phyloP scores from a whole-genome alignment of 306 rosid genomes.

The Medicago lupulina region DNA sequence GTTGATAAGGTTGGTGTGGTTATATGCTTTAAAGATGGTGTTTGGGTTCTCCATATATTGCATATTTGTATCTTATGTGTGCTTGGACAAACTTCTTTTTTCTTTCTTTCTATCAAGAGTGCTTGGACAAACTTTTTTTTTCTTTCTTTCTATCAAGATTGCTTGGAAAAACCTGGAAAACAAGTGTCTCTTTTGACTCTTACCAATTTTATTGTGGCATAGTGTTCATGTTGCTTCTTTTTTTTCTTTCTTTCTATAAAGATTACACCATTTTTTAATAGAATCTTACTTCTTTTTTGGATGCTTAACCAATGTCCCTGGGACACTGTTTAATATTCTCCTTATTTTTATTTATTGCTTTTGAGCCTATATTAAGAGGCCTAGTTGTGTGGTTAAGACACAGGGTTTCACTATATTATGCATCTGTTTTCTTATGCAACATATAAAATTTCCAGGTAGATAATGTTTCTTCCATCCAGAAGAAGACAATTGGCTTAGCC shows the following conservation, averaged over 20 bases:
- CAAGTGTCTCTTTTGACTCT: constrained; percentile 21
- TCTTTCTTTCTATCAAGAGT: not conserved
- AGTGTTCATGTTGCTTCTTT: constrained; percentile 25
- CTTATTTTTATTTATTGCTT: constrained; percentile 7
- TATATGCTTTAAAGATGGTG: constrained; percentile 29
- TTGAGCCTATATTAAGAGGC: not conserved
- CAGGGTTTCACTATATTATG: not conserved
- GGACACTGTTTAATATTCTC: too few relatives aligned
- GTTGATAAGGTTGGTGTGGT: constrained; percentile 85
- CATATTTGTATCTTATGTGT: constrained; percentile 15
- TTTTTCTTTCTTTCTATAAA: too few relatives aligned
- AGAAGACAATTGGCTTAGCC: constrained; percentile 85
- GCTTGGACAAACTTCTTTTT: constrained; percentile 1
- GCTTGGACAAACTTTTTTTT: not conserved
- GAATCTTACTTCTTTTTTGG: too few relatives aligned
- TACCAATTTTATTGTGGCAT: constrained; percentile 1
- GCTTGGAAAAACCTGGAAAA: constrained; percentile 14
- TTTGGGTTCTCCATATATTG: constrained; percentile 32
- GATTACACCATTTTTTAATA: too few relatives aligned
- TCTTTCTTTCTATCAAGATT: not conserved
- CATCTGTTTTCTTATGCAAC: constrained; percentile 18
- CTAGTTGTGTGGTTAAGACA: not conserved
- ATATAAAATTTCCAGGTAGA: constrained; percentile 66
- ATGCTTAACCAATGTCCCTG: too few relatives aligned
- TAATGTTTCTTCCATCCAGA: constrained; percentile 85